Conservation (phyloP, 441 rosid species). For the Hypseocharis bilobata region DNA sequence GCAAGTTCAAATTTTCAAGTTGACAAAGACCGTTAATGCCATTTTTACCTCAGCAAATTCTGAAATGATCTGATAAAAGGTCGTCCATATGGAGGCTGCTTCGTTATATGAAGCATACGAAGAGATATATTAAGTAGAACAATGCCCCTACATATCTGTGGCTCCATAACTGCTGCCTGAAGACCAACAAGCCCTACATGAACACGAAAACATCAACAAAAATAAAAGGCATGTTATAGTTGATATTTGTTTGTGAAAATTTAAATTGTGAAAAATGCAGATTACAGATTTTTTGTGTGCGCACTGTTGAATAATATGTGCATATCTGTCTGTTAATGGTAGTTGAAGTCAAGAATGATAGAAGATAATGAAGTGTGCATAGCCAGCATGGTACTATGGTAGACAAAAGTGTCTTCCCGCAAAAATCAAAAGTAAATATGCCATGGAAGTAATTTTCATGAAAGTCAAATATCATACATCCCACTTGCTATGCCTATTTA, state of each 20-base stretch:
- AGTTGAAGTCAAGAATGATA: neutral
- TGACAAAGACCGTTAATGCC: neutral
- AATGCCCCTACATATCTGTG: conserved; percentile 58
- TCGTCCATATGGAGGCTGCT: conserved; percentile 68
- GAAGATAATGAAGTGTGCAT: neutral
- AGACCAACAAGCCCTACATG: conserved; percentile 74
- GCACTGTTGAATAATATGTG: neutral
- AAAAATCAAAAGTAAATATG: neutral
- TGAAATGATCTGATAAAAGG: conserved; percentile 74
- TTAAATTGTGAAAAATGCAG: neutral
- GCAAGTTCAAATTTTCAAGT: conserved; percentile 1
- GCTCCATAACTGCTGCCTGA: conserved; percentile 70
- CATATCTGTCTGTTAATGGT: neutral
- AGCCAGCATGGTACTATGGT: too few species aligned
- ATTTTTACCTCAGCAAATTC: conserved; percentile 57
- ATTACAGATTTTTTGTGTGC: neutral
- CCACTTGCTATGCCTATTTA: neutral
- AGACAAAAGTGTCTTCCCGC: too few species aligned
- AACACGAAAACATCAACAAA: conserved; percentile 14
- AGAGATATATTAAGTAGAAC: conserved; percentile 63
- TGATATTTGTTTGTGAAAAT: neutral
- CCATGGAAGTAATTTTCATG: neutral
- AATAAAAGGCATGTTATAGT: neutral
- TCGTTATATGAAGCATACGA: conserved; percentile 80
- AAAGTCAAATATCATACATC: neutral